Evolutionary conservation across 331 rosid genomes (phyloP).

Genomic region (Stylosanthes scabra): DNA sequence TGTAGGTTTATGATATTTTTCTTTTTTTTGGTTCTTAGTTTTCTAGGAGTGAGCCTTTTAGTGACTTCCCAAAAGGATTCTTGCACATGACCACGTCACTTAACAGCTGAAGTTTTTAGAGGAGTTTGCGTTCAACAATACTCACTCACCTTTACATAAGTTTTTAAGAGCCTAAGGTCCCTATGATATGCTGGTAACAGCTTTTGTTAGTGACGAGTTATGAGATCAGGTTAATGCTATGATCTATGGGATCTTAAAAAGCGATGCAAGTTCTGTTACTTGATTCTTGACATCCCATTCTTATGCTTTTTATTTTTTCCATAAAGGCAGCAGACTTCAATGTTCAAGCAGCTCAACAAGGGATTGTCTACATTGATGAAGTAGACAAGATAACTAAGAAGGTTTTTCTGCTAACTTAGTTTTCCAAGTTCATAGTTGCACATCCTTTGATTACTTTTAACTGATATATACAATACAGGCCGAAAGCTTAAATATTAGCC

Average conservation of each 20-base stretch:
- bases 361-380: constrained; percentile 92
- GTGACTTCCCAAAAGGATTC: background rate
- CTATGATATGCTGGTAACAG: background rate
- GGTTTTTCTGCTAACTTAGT: constrained; percentile 48
- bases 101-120: background rate
- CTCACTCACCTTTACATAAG: background rate
- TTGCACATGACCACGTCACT: background rate
- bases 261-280: background rate
- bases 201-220: background rate
- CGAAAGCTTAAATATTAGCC: constrained; percentile 89
- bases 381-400: constrained; percentile 97
- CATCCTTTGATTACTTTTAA: constrained; percentile 21
- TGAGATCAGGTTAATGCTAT: background rate
- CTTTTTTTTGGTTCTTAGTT: background rate
- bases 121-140: background rate
- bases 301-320: constrained; percentile 38
- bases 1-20: constrained; percentile 10
- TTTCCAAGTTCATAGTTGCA: background rate
- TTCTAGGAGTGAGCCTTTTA: background rate
- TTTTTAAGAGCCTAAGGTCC: constrained; percentile 1
- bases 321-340: constrained; percentile 88
- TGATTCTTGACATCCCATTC: constrained; percentile 20
- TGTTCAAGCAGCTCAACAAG: constrained; percentile 95
- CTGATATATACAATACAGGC: constrained; percentile 57
- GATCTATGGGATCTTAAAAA: background rate